Evolutionary conservation across 345 rosid genomes (phyloP), one percentile per base, ranked within the genome.

Genomic region (Sapria himalayana): DNA sequence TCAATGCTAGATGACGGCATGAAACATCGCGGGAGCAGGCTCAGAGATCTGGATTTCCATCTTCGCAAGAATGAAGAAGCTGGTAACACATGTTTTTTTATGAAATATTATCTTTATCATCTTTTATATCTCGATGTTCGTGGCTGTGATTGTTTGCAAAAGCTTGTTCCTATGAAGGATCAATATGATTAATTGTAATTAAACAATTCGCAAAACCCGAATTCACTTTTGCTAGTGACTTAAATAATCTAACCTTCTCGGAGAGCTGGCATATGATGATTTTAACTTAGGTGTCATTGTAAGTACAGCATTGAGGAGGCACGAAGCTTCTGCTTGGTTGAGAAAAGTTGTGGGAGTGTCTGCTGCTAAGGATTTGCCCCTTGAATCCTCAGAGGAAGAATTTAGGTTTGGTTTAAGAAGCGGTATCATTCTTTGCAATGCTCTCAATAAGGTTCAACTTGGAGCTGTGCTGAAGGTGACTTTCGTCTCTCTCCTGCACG

Each of bases 391-490:
- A 1, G 93, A 81, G 40, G 81, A 81, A 49, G 93, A 71, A 51
- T 64, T 74, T 41, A 67, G 85, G 66, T 64, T 77, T 70, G 93
- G 93, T 15, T 52, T 81, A 59, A 65, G 93, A 29, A 81, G 89
- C 52, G 93, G 93, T 9, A 81, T 81, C 29, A 67, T 81, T 15
- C 89, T 81, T 19, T 81, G 93, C 48, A 81, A 77, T 61, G 85
- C 55, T 24, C 65, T 81, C 16, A 81, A 81, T 29, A 81, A 74
- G 64, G 71, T 81, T 52, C 85, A 72, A 7, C 69, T 85, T 34
- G 89, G 76, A 31, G 74, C 81, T 50, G 81, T 81, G 37, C 65
- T 76, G 0, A 81, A 81, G 84, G 93, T 76, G 55, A 13, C 16
- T 7, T 15, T 19, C 25, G 19, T 33, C 21, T 32, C 19, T 21